These are phyloP conservation scores for Leccinum obscurum DNA, from an alignment of 768 basidiomycete species.

Conservation along the genomic window DNA sequence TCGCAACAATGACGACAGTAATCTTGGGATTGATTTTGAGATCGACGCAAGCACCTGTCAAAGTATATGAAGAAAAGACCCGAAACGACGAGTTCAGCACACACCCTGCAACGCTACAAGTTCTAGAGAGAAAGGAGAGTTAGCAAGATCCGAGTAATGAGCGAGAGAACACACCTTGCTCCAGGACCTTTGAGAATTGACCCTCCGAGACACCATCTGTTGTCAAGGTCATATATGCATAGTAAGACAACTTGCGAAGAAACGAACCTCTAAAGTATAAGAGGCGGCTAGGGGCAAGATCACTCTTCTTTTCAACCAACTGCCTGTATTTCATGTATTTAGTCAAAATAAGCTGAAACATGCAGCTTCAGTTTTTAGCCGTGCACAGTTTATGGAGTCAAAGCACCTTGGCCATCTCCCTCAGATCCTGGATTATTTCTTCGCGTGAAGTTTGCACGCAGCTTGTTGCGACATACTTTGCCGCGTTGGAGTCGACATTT, in stretches of 20 bases:
- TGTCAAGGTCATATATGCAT: conserved; percentile 5
- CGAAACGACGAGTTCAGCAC: conserved; percentile 7
- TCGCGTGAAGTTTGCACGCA: conserved; percentile 66
- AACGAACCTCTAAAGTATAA: conserved; percentile 73
- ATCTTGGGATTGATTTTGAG: conserved; percentile 62
- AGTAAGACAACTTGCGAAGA: neutral
- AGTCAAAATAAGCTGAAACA: conserved; percentile 47
- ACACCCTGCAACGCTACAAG: conserved; percentile 59
- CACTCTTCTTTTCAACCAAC: conserved; percentile 49
- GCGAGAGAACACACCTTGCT: conserved; percentile 45
- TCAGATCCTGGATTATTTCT: conserved; percentile 76
- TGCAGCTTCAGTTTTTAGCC: conserved; percentile 12
- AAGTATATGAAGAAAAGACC: conserved; percentile 5
- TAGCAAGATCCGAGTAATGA: neutral
- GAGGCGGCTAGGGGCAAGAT: conserved; percentile 59
- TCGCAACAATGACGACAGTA: conserved; percentile 79
- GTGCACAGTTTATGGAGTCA: neutral
- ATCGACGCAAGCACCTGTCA: conserved; percentile 60
- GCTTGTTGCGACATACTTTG: conserved; percentile 66
- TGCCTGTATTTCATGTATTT: conserved; percentile 62
- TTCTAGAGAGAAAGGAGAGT: conserved; percentile 40
- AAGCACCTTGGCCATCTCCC: conserved; percentile 59
- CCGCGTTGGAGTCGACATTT: conserved; percentile 73
- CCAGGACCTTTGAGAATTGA: conserved; percentile 49
- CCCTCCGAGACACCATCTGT: conserved; percentile 58